Conservation (phyloP, 2,329 filamentous ascomycete species). For the Chrysoporthe puriensis region DNA sequence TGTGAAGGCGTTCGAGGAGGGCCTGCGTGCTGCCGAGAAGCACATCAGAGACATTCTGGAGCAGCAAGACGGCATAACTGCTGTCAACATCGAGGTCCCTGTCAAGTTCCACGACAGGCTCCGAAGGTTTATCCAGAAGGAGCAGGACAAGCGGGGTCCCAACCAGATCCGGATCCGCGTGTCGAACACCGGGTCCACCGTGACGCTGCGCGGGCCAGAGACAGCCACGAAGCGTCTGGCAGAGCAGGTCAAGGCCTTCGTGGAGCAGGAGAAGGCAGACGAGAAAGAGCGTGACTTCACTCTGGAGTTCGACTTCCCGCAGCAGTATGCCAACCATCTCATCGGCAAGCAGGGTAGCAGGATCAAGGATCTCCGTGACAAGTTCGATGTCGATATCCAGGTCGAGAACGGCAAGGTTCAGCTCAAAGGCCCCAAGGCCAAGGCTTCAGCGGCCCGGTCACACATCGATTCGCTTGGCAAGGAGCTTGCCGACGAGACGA, state of each 20-base stretch:
- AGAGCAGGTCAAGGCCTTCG: slow-evolving; percentile 74
- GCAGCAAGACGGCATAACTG: slow-evolving; percentile 60
- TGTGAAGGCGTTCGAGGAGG: slow-evolving; percentile 56
- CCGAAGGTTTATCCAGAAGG: slow-evolving; percentile 65
- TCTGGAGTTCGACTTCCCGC: slow-evolving; percentile 86
- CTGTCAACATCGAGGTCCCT: slow-evolving; percentile 59
- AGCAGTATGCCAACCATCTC: slow-evolving; percentile 89
- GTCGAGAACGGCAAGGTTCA: slow-evolving; percentile 93
- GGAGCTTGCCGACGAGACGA: slow-evolving; percentile 89
- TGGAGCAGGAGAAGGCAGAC: slow-evolving; percentile 87
- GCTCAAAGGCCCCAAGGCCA: slow-evolving; percentile 92
- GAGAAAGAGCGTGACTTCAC: slow-evolving; percentile 92
- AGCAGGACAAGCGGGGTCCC: slow-evolving; percentile 60
- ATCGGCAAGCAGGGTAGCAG: slow-evolving; percentile 71
- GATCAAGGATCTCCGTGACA: slow-evolving; percentile 67
- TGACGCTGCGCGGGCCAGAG: slow-evolving; percentile 77
- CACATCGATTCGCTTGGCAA: slow-evolving; percentile 80
- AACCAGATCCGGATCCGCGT: slow-evolving; percentile 65
- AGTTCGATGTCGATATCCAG: slow-evolving; percentile 77
- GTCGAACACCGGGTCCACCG: slow-evolving; percentile 59
- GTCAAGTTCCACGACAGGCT: slow-evolving; percentile 67
- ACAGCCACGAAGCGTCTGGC: slow-evolving; percentile 73
- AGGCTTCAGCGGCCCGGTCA: slow-evolving; percentile 83
- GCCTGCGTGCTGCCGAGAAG: slow-evolving; percentile 58
- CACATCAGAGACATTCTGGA: slow-evolving; percentile 62